phyloP scores from a whole-genome alignment of 257 asterid genomes.

The Fraxinus americana region DNA sequence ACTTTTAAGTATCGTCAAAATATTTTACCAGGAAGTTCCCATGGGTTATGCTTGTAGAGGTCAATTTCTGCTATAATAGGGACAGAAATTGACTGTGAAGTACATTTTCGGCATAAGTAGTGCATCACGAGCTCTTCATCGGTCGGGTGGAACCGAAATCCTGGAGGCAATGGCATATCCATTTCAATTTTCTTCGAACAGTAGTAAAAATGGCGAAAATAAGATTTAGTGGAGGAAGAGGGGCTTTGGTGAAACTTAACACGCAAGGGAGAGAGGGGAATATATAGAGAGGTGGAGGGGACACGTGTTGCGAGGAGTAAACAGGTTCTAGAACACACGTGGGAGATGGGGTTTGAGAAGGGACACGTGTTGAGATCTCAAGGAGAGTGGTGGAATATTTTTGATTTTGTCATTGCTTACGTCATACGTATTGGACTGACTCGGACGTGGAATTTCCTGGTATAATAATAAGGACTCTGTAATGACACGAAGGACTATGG shows the following conservation, averaged over 20 bases:
- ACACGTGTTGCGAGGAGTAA: slow-evolving; percentile 52
- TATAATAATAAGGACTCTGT: slow-evolving; percentile 20
- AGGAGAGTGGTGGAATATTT: slow-evolving; percentile 27
- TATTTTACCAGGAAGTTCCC: slow-evolving; percentile 79
- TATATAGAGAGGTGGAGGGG: slow-evolving; percentile 39
- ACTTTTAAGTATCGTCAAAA: not conserved
- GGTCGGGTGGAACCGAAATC: slow-evolving; percentile 87
- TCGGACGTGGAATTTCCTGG: slow-evolving; percentile 33
- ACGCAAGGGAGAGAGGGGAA: slow-evolving; percentile 42
- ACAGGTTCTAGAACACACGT: slow-evolving; percentile 46
- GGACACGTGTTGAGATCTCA: slow-evolving; percentile 48
- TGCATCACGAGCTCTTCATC: slow-evolving; percentile 94
- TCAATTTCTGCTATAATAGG: slow-evolving; percentile 86
- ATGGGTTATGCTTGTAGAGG: slow-evolving; percentile 78
- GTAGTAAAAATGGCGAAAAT: no score
- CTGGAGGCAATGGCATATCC: slow-evolving; percentile 75
- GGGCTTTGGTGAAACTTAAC: slow-evolving; percentile 58
- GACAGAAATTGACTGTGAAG: slow-evolving; percentile 59
- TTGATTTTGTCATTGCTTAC: slow-evolving; percentile 63
- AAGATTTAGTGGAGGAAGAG: slow-evolving; percentile 18
- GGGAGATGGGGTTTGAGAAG: slow-evolving; percentile 34
- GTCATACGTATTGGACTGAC: slow-evolving; percentile 47
- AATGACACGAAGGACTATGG: slow-evolving; percentile 42
- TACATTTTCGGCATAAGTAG: slow-evolving; percentile 71
- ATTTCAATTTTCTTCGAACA: not conserved